Conservation (phyloP, 208 protist genomes). For the Crithidia acanthocephali region DNA sequence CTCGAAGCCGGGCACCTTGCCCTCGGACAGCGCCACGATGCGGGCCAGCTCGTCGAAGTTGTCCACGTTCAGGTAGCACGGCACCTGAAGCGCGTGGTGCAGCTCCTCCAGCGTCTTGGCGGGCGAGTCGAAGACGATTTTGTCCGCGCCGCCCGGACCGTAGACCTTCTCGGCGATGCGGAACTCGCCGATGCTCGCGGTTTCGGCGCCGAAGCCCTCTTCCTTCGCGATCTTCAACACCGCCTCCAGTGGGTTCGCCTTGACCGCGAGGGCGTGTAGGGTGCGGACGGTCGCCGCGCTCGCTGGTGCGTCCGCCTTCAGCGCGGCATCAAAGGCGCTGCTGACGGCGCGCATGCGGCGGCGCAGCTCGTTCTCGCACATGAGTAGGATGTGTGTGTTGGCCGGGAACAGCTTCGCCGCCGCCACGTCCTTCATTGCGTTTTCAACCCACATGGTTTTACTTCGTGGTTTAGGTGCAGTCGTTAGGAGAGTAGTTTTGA, state of each 20-base stretch:
- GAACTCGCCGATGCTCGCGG: constrained; percentile 74
- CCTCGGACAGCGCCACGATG: constrained; percentile 42
- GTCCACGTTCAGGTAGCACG: constrained; percentile 76
- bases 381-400: constrained; percentile 63
- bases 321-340: constrained; percentile 33
- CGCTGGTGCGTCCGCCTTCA: constrained; percentile 2
- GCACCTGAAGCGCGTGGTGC: constrained; percentile 43
- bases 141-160: constrained; percentile 15
- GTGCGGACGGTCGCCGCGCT: constrained; percentile 12
- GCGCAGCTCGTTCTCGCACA: constrained; percentile 42
- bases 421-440: constrained; percentile 49
- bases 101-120: constrained; percentile 73
- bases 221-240: constrained; percentile 43
- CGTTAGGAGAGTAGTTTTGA: neutral
- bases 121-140: constrained; percentile 70
- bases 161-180: constrained; percentile 43
- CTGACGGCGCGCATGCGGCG: constrained; percentile 42
- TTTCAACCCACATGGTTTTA: constrained; percentile 41
- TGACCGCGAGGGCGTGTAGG: constrained; percentile 63
- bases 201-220: constrained; percentile 51
- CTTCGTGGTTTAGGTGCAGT: neutral
- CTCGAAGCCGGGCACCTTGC: constrained; percentile 20
- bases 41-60: constrained; percentile 70
- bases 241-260: constrained; percentile 65
- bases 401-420: constrained; percentile 44